phyloP scores from a whole-genome alignment of 352 stramenopile genomes.

The Globisporangium viniferum region DNA sequence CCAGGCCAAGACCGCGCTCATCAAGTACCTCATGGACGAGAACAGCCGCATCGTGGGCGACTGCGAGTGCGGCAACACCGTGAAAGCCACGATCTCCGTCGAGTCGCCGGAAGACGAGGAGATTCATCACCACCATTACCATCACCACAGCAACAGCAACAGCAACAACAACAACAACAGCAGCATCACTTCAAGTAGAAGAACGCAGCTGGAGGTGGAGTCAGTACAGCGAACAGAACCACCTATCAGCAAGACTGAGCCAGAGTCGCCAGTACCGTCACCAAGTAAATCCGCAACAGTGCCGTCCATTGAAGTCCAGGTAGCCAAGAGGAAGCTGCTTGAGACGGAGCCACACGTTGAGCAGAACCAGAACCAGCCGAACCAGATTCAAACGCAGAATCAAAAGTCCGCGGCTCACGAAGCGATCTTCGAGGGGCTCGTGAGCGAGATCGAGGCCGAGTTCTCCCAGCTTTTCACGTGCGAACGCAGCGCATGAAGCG shows the following conservation, averaged over 20 bases:
- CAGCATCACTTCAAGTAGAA: slow-evolving; percentile 10
- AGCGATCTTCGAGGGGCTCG: slow-evolving; percentile 14
- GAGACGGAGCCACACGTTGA: background rate
- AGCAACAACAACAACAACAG: background rate
- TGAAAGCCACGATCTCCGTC: background rate
- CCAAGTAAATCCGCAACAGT: background rate
- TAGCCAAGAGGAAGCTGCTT: slow-evolving; percentile 19
- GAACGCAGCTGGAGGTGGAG: slow-evolving; percentile 4
- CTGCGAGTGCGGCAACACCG: slow-evolving; percentile 3
- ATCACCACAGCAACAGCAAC: background rate
- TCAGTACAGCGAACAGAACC: background rate
- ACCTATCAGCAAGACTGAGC: background rate
- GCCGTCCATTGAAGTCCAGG: slow-evolving; percentile 3
- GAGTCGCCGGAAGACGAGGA: background rate
- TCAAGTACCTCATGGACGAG: slow-evolving; percentile 14
- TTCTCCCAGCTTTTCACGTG: slow-evolving; percentile 14
- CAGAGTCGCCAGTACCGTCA: background rate
- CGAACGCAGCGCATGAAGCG: background rate
- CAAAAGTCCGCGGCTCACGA: background rate
- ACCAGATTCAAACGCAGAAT: background rate
- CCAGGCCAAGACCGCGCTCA: slow-evolving; percentile 12
- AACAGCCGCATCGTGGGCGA: slow-evolving; percentile 8
- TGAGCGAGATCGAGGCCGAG: slow-evolving; percentile 16
- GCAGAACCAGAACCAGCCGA: background rate
- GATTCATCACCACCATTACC: background rate